Conservation (phyloP, 2,329 filamentous ascomycete genomes). For the Sordariomycetes sp. region DNA sequence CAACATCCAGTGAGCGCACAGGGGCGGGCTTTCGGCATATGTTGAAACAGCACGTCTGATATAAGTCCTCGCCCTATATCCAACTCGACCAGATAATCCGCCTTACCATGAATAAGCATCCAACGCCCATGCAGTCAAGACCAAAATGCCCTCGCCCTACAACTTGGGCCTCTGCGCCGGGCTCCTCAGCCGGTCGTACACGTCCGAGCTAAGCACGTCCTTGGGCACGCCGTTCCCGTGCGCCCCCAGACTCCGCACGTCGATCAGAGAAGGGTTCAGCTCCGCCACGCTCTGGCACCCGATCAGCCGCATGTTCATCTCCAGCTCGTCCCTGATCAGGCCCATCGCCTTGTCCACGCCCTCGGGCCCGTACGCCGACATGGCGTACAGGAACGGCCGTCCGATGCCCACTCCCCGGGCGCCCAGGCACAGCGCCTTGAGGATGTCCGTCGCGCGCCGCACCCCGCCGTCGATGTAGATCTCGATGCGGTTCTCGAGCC, state of each 20-base stretch:
- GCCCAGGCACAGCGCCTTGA: slow-evolving; percentile 89
- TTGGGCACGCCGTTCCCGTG: slow-evolving; percentile 37
- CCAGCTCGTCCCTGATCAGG: slow-evolving; percentile 88
- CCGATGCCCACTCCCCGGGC: slow-evolving; percentile 91
- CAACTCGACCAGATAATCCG: no score
- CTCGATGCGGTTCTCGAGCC: slow-evolving; percentile 68
- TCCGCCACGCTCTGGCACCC: slow-evolving; percentile 67
- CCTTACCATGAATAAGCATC: no score
- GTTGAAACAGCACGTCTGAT: no score
- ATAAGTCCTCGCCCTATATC: no score
- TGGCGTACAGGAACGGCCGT: slow-evolving; percentile 88
- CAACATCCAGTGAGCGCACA: no score
- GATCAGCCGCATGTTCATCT: slow-evolving; percentile 97
- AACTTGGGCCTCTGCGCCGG: slow-evolving; percentile 38
- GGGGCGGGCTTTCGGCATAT: no score
- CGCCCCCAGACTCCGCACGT: slow-evolving; percentile 56
- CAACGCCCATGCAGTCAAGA: neutral
- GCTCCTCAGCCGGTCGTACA: slow-evolving; percentile 42
- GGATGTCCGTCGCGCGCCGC: slow-evolving; percentile 81
- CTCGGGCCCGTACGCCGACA: slow-evolving; percentile 79
- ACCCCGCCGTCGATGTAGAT: slow-evolving; percentile 88
- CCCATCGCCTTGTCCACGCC: slow-evolving; percentile 92
- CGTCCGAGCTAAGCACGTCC: slow-evolving; percentile 34
- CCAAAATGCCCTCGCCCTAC: neutral
- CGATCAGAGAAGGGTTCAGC: slow-evolving; percentile 70